These are phyloP conservation scores for Helianthus tuberosus DNA, from an alignment of 129 eudicot genomes.

Conservation along the genomic window DNA sequence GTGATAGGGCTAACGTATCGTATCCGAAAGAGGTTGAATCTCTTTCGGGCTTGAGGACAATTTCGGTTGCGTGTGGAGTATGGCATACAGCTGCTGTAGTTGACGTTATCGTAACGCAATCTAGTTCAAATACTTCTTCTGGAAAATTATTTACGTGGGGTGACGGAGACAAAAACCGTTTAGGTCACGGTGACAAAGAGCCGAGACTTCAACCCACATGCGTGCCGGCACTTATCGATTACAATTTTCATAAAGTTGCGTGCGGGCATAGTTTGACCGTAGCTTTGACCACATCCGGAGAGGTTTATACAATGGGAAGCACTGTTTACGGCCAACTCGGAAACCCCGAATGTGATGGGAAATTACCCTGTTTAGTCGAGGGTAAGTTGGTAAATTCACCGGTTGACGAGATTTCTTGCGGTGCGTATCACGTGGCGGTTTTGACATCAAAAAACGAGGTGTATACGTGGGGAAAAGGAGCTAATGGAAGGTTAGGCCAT, in stretches of 20 bases:
- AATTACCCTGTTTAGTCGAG: slow-evolving; percentile 73
- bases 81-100: slow-evolving; percentile 99
- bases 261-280: slow-evolving; percentile 95
- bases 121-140: slow-evolving; percentile 65
- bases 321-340: slow-evolving; percentile 97
- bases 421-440: slow-evolving; percentile 80
- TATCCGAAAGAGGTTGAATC: slow-evolving; percentile 86
- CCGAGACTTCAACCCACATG: slow-evolving; percentile 85
- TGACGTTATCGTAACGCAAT: slow-evolving; percentile 79
- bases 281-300: slow-evolving; percentile 82
- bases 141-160: slow-evolving; percentile 98
- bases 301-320: slow-evolving; percentile 93
- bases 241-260: slow-evolving; percentile 80
- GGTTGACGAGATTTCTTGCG: slow-evolving; percentile 85
- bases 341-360: slow-evolving; percentile 79
- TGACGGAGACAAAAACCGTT: slow-evolving; percentile 91
- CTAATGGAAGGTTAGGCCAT: slow-evolving; percentile 93
- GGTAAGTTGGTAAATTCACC: slow-evolving; percentile 58
- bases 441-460: slow-evolving; percentile 91
- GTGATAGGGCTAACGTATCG: slow-evolving; percentile 62
- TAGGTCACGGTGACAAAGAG: slow-evolving; percentile 95
- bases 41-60: slow-evolving; percentile 72
- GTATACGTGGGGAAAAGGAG: slow-evolving; percentile 98
- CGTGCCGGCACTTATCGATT: slow-evolving; percentile 78
- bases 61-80: slow-evolving; percentile 94